These are phyloP conservation scores for Tuber brumale DNA, from an alignment of 495 filamentous ascomycete species.

Conservation along the genomic window DNA sequence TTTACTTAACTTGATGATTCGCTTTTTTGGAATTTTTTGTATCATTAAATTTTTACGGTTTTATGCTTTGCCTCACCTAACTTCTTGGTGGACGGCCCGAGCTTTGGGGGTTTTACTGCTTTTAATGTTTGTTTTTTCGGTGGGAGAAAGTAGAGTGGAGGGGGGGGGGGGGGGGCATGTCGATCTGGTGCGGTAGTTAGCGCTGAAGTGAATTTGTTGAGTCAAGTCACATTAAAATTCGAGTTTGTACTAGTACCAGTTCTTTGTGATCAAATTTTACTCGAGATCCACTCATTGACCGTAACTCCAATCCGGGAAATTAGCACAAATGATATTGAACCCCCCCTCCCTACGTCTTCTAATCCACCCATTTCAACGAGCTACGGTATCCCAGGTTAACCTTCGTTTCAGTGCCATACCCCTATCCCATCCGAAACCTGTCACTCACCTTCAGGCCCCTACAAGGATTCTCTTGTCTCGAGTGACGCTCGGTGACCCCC, in stretches of 20 bases:
- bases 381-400: neutral
- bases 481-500: neutral
- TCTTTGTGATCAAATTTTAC: neutral
- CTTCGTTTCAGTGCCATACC: neutral
- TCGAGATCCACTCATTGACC: neutral
- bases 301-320: neutral
- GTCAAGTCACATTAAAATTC: neutral
- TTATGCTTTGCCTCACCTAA: neutral
- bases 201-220: neutral
- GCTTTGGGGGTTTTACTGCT: neutral
- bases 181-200: neutral
- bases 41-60: neutral
- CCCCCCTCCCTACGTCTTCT: neutral
- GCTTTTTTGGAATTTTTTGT: neutral
- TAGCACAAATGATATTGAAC: neutral
- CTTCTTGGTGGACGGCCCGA: neutral
- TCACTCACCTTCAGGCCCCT: neutral
- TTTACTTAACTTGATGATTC: conserved; percentile 1
- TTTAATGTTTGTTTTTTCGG: neutral
- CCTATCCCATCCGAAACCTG: neutral
- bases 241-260: neutral
- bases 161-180: neutral
- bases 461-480: neutral
- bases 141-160: neutral
- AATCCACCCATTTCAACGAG: neutral